phyloP scores from a whole-genome alignment of 2,329 filamentous ascomycete species.

The Colletotrichum aenigma region DNA sequence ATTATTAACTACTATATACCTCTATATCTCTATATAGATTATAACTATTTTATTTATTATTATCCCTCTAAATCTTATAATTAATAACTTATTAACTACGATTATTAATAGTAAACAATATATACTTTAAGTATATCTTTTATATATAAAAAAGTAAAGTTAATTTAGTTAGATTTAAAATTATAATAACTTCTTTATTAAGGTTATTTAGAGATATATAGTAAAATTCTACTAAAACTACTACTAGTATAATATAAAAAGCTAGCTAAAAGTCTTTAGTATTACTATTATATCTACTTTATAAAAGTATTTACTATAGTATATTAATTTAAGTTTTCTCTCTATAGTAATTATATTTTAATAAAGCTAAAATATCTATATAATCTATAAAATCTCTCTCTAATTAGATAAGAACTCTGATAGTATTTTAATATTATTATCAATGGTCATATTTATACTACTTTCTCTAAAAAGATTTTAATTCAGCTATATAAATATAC shows the following conservation, averaged over 20 bases:
- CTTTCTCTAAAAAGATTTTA: too few relatives aligned
- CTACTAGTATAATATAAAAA: not conserved
- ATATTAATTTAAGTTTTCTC: not conserved
- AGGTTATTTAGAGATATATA: not conserved
- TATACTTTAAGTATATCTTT: too few relatives aligned
- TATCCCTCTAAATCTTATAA: too few relatives aligned
- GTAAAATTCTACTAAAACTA: not conserved
- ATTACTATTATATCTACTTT: not conserved
- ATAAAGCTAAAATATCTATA: not conserved
- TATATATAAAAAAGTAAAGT: not conserved
- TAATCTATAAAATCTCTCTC: not conserved
- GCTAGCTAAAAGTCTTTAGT: not conserved
- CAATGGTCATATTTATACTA: too few relatives aligned
- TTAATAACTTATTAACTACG: too few relatives aligned
- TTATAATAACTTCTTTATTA: not conserved
- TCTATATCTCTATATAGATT: too few relatives aligned
- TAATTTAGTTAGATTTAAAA: not conserved
- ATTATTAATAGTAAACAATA: too few relatives aligned
- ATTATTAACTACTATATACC: too few relatives aligned
- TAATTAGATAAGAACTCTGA: not conserved
- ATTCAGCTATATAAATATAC: too few relatives aligned
- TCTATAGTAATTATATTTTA: not conserved
- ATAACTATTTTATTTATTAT: too few relatives aligned
- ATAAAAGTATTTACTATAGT: not conserved
- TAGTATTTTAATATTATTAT: not conserved